phyloP scores from a whole-genome alignment of 805 yeast species.

The Wickerhamomyces bisporus region DNA sequence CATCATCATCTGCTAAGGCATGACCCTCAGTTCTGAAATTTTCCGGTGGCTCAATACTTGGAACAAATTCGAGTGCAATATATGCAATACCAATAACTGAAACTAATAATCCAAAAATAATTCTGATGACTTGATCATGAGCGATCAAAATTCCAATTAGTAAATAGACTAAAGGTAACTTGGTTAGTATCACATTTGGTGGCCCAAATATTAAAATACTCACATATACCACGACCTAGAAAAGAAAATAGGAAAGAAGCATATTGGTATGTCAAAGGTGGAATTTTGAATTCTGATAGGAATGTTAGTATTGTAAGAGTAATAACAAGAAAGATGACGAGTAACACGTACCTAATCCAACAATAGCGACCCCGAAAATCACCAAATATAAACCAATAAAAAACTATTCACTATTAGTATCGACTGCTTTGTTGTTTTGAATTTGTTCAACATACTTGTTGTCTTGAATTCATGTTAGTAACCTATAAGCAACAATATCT shows the following conservation, averaged over 20 bases:
- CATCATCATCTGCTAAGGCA: conserved; percentile 30
- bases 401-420: conserved; percentile 29
- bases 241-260: conserved; percentile 59
- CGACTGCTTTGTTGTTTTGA: neutral
- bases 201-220: conserved; percentile 22
- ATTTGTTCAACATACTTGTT: conserved; percentile 26
- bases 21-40: conserved; percentile 64
- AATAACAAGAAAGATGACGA: neutral
- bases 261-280: conserved; percentile 58
- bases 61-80: conserved; percentile 61
- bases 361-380: conserved; percentile 48
- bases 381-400: conserved; percentile 55
- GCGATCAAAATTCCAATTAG: conserved; percentile 44
- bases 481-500: no score
- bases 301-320: neutral
- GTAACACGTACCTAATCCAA: conserved; percentile 40
- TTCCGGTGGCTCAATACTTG: conserved; percentile 73
- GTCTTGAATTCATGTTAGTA: conserved; percentile 26
- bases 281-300: conserved; percentile 32
- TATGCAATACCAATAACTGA: conserved; percentile 56
- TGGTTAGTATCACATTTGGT: no score
- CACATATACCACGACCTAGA: conserved; percentile 69
- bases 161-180: conserved; percentile 36
- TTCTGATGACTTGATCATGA: conserved; percentile 49
- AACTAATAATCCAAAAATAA: conserved; percentile 54